These are phyloP conservation scores for Backusella sp. DNA, from an alignment of 192 early-diverging fungal species.

Conservation along the genomic window DNA sequence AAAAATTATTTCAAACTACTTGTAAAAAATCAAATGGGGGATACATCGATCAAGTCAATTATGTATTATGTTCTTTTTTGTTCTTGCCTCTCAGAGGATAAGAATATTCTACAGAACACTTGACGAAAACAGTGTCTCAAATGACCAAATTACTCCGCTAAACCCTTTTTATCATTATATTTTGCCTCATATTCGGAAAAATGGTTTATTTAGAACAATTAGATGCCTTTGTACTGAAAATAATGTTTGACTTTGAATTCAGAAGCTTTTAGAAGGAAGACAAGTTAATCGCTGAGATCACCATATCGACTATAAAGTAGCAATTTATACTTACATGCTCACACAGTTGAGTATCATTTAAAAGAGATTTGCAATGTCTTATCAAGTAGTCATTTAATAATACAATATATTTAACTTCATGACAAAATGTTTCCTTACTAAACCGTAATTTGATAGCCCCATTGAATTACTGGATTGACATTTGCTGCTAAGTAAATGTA, in stretches of 20 bases:
- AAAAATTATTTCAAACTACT: too few species aligned
- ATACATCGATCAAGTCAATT: background rate
- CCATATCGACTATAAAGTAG: background rate
- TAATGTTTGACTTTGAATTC: background rate
- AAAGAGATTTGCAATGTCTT: background rate
- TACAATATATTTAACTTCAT: too few species aligned
- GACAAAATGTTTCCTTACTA: too few species aligned
- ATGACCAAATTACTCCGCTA: background rate
- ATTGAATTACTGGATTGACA: too few species aligned
- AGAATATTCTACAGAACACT: background rate
- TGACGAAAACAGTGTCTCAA: background rate
- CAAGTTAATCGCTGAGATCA: background rate
- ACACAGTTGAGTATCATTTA: background rate
- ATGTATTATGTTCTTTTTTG: background rate
- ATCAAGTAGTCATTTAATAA: too few species aligned
- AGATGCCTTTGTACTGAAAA: background rate
- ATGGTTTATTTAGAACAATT: background rate
- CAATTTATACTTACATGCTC: background rate
- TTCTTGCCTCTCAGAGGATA: background rate
- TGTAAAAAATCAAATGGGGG: background rate
- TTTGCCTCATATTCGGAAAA: background rate
- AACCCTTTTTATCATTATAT: too few species aligned
- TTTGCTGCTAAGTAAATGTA: too few species aligned
- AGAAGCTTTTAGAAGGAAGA: background rate
- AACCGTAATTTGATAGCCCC: too few species aligned